Base-by-base conservation (phyloP, 2,329 filamentous ascomycete genomes). In the Arthrobotrys megalospora region DNA sequence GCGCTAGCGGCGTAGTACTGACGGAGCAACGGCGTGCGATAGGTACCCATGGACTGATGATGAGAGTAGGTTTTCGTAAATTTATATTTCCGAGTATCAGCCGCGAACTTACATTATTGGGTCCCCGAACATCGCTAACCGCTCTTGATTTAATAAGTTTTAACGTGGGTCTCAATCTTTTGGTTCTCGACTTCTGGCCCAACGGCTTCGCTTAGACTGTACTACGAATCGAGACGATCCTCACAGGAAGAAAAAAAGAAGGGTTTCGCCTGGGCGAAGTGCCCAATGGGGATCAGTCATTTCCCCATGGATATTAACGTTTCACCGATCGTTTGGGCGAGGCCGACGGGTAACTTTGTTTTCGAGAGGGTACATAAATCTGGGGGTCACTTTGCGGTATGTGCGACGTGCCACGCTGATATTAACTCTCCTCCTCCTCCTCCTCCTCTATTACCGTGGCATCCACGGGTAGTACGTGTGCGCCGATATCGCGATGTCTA, bases 141-240 rank as follows among this genome's bases (percentile, higher is more conserved):
- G 10, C 12, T 21, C 24, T 68, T 68, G 11, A 12, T 28, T 6
- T n/a, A 38, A 92, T 94, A 32, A 84, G 87, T 94, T 7, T 84
- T 93, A 28, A 92, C 90, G 0, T 95, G 92, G 92, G 84, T 94
- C 0, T 89, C 87, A 62, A 88, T 94, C 45, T 94, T 94, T 83
- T 89, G 88, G 82, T 93, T 93, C 84, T 90, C 89, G 7, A 87
- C 85, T 0, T 90, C 91, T 0, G 92, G 92, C 0, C 90, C 92
- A 0, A 90, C 89, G 0, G 91, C 92, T 0, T 90, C 88, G 76
- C 82, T 89, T 7, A 84, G 90, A 6, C 93, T 94, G 60, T 95
- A 95, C 84, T 93, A 93, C 81, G 92, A 94, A 83, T 85, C 86
- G 60, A 81, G 77, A 19, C 80, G 16, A 60, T 21, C 58, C 5